Evolutionary conservation across 2,329 filamentous ascomycete genomes (phyloP), one percentile per base, ranked within the genome.

Genomic region (Grosmannia huntii): DNA sequence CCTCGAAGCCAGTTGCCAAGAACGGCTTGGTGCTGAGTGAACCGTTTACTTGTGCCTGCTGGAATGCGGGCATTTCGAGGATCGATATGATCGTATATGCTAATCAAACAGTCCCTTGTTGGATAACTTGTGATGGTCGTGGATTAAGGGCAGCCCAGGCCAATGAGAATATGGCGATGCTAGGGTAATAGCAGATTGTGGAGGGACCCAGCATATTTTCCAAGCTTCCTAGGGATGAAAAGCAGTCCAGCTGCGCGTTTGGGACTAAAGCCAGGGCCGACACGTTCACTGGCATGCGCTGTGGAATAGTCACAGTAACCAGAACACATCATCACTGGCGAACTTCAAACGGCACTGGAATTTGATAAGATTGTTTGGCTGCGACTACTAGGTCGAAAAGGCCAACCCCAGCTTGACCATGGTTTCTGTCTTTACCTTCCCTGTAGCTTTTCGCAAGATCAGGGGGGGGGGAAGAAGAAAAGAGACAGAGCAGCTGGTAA

Each of bases 331-430:
- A 23, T n/a, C 16, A n/a, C 10, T 25, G 16, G 21, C 36, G 14
- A 25, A 31, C 25, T 19, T 25, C 10, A 19, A 25, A 10, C 6
- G 7, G 25, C 33, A 52, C 48, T 57, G 55, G 55, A 51, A 57
- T 57, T 52, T 25, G 55, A 9, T 57, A 44, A 57, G 25, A 57
- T 57, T 57, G 55, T 21, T n/a, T 19, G 53, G 12, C 5, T 31
- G n/a, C 4, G 36, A 33, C 19, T 9, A 9, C 31, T n/a, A 7
- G 5, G 31, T 27, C 33, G 31, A 36, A 3, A 19, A 36, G 28
- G 14, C 48, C 23, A 25, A 31, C 2, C 25, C 23, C 46, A 4
- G 46, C 12, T 49, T 44, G 41, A 19, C 41, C 41, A 44, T 5
- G 41, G 9, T n/a, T n/a, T 44, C 38, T 19, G 38, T 41, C 7